Evolutionary conservation across 2,329 filamentous ascomycete species (phyloP).

Genomic region (Penicillium sp.): DNA sequence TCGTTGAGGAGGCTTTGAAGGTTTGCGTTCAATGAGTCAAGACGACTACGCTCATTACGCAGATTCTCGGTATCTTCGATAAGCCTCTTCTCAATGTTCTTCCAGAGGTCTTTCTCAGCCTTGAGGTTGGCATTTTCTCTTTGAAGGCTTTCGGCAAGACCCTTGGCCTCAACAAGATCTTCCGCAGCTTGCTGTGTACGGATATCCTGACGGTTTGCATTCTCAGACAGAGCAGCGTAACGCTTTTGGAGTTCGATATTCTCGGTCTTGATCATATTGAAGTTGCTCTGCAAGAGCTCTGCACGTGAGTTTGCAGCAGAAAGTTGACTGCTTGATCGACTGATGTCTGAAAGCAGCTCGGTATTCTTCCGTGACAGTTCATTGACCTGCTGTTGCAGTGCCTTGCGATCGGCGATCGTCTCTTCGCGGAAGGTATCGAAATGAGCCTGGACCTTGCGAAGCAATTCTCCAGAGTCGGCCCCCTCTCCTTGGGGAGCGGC

Average conservation of each 20-base stretch:
- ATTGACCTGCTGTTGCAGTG: conserved; percentile 80
- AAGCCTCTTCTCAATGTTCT: conserved; percentile 83
- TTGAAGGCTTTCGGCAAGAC: conserved; percentile 77
- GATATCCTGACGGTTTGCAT: conserved; percentile 83
- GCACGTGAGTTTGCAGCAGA: conserved; percentile 77
- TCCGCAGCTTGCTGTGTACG: conserved; percentile 88
- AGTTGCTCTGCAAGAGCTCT: conserved; percentile 86
- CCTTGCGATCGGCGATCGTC: conserved; percentile 72
- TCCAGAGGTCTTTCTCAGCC: conserved; percentile 91
- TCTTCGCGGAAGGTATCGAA: conserved; percentile 89
- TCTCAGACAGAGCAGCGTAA: conserved; percentile 70
- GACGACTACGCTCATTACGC: conserved; percentile 74
- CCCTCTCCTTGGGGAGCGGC: conserved; percentile 47
- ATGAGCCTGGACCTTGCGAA: conserved; percentile 83
- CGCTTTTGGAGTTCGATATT: conserved; percentile 84
- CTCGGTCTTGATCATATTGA: conserved; percentile 75
- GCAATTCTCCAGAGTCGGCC: conserved; percentile 68
- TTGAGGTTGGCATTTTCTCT: conserved; percentile 91
- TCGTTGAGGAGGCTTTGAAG: conserved; percentile 90
- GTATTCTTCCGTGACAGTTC: conserved; percentile 77
- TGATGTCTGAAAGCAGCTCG: conserved; percentile 74
- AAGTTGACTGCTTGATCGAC: conserved; percentile 74
- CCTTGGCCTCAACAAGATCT: conserved; percentile 82
- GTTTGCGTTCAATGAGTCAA: conserved; percentile 77
- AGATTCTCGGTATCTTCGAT: conserved; percentile 83